phyloP scores from a whole-genome alignment of 805 yeast genomes.

The Ogataea thermomethanolica region DNA sequence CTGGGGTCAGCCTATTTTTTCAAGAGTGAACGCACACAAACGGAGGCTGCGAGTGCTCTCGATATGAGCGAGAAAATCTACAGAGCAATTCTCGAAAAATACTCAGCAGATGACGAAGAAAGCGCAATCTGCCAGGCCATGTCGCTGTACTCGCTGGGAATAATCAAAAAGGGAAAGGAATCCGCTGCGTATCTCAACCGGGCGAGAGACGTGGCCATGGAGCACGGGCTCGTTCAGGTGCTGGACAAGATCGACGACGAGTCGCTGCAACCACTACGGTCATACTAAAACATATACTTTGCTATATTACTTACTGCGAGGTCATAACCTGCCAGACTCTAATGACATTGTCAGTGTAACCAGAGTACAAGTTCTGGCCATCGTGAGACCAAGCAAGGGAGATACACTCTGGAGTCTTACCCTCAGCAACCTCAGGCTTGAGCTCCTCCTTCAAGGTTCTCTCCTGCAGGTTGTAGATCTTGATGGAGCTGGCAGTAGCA shows the following conservation, averaged over 20 bases:
- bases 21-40: slow-evolving; percentile 18
- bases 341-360: slow-evolving; percentile 99
- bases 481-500: slow-evolving; percentile 96
- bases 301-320: slow-evolving; percentile 39
- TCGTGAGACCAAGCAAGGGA: slow-evolving; percentile 99
- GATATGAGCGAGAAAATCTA: slow-evolving; percentile 22
- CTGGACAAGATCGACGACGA: slow-evolving; percentile 63
- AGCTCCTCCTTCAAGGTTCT: slow-evolving; percentile 93
- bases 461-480: slow-evolving; percentile 96
- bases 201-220: slow-evolving; percentile 66
- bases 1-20: slow-evolving; percentile 29
- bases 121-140: slow-evolving; percentile 47
- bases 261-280: slow-evolving; percentile 29
- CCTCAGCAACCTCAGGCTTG: slow-evolving; percentile 95
- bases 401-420: slow-evolving; percentile 96
- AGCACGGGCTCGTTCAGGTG: slow-evolving; percentile 60
- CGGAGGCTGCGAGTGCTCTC: slow-evolving; percentile 10
- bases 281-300: slow-evolving; percentile 8
- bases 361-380: slow-evolving; percentile 99
- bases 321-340: slow-evolving; percentile 99
- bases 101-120: slow-evolving; percentile 5
- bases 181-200: slow-evolving; percentile 65
- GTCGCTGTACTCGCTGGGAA: slow-evolving; percentile 84
- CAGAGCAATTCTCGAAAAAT: slow-evolving; percentile 14
- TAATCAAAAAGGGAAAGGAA: slow-evolving; percentile 56